These are phyloP conservation scores for Avena eriantha DNA, from an alignment of 176 grass and related monocot genomes.

Conservation along the genomic window DNA sequence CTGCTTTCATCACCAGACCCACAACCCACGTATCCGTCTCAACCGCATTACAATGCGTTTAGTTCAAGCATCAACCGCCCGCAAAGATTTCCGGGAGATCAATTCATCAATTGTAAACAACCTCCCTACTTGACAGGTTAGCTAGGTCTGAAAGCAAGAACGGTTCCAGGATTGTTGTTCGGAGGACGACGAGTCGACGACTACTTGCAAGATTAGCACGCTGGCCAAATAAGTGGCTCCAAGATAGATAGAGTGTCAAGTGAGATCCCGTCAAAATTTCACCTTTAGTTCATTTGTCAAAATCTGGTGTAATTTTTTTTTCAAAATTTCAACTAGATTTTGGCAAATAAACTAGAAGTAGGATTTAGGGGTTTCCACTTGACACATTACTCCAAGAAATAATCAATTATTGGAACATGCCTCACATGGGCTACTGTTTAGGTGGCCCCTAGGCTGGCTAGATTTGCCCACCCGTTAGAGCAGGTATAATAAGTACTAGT, in stretches of 20 bases:
- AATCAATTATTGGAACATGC: too few species aligned
- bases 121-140: background rate
- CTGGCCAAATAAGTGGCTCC: constrained; percentile 38
- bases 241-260: too few species aligned
- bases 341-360: too few species aligned
- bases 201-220: background rate
- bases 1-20: too few species aligned
- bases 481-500: too few species aligned
- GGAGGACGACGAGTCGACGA: background rate
- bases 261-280: too few species aligned
- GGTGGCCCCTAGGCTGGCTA: constrained; percentile 2
- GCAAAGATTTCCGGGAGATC: background rate
- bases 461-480: constrained; percentile 10
- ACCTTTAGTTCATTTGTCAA: too few species aligned
- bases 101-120: background rate
- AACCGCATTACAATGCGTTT: background rate
- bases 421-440: constrained; percentile 27
- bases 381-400: too few species aligned
- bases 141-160: constrained; percentile 35
- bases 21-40: background rate
- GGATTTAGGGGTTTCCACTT: too few species aligned
- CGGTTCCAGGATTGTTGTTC: background rate
- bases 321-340: too few species aligned
- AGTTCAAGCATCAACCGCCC: background rate
- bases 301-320: too few species aligned